Base-by-base conservation (phyloP, 176 grass and related monocot species). In the Luzula sylvatica region DNA sequence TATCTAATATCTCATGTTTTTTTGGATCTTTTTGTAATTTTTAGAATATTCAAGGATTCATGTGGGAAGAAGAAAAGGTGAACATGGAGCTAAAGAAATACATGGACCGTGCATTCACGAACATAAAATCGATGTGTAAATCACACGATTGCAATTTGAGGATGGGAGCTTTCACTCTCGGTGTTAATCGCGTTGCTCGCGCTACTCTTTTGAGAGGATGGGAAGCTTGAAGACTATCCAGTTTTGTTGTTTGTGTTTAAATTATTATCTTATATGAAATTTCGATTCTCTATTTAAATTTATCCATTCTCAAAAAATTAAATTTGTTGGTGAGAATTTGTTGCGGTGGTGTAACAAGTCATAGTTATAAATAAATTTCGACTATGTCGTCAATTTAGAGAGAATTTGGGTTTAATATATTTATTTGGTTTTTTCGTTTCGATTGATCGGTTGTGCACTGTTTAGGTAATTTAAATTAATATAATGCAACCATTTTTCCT, bases 11-110 rank as follows among this genome's bases (percentile, higher is more conserved):
- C 46, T 76, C 56, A 51, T 7, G 52, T 65, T 12, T 15, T 45
- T 49, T 54, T 53, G 3, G 0, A 7, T 68, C 30, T 18, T 69
- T 65, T 43, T 56, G 35, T 38, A 32, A 55, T 47, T 15, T 44
- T 47, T 62, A 98, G 85, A 96, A 96, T 65, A 96, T 96, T 62
- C 92, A 96, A 77, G 92, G 92, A 8, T 96, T 96, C 70, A 96
- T 96, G 92, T 96, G 92, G 92, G 78, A 82, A 61, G 92, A 96
- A 74, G 81, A 89, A 12, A 89, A 82, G 42, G 92, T 98, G 40
- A 98, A 98, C 75, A 82, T 64, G 42, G 92, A 98, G 76, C 72
- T 98, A 26, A 70, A 80, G n/a, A 98, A 75, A 81, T 98, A 98
- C 55, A 98, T 98, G 92, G 74, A 56, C 45, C 72, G 65, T 8